Evolutionary conservation across 2,329 filamentous ascomycete species (phyloP), one percentile per base, ranked within the genome.

Genomic region (Lithohypha guttulata): DNA sequence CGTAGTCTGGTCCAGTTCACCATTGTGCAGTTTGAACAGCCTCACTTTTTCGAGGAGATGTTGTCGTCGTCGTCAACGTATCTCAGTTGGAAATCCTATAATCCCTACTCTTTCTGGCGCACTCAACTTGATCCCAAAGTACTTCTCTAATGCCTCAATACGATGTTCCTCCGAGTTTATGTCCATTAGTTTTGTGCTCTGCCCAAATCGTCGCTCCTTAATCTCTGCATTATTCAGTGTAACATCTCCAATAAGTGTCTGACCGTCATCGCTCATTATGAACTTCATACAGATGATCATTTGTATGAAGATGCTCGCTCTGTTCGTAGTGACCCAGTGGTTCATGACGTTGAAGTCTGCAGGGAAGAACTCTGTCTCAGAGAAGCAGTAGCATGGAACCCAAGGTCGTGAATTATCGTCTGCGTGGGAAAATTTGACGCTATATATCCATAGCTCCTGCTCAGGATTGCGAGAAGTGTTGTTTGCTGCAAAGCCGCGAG

Each of bases 381-480:
- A 68, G 55, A 85, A 86, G 44, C 69, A 73, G 55, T 83, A 84
- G 33, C 67, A 70, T 1, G 71, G 62, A 15, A 68, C 62, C 74
- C 79, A 86, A 2, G 64, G 61, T 32, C 58, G 60, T 1, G 67
- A 59, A 0, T 53, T 29, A 3, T 59, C 56, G 13, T 28, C 23
- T 19, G 23, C 34, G 9, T 11, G 14, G 23, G 18, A 23, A 44
- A 72, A 67, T 19, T 71, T 66, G 47, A 73, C 71, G 55, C 81
- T 69, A 52, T 78, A 80, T 41, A 81, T 66, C 78, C 77, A 82
- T 41, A 72, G 56, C 42, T 68, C 69, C 22, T 65, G 62, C 18
- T 42, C 51, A 21, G 60, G 55, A 31, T 11, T 33, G 18, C 20
- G 27, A 20, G 17, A 33, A 20, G 38, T 42, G 22, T 43, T 43